Conservation (phyloP, 2,329 filamentous ascomycete species). For the Phyllosticta citriasiana region DNA sequence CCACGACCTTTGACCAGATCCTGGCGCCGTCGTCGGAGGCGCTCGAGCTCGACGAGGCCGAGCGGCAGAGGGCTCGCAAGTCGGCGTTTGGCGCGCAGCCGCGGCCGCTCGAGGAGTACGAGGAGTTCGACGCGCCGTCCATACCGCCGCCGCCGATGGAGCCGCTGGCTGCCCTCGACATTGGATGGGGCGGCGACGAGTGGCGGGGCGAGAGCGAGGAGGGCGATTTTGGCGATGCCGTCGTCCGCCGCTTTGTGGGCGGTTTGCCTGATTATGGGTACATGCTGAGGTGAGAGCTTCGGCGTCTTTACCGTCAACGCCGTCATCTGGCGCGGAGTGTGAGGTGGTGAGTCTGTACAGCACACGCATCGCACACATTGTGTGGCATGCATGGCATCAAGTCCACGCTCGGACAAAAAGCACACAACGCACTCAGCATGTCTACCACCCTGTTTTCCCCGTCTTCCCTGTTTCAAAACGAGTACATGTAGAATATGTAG, state of each 20-base stretch:
- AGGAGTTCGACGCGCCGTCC: not conserved
- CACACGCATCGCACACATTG: no score
- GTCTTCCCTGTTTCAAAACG: no score
- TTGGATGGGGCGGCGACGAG: not conserved
- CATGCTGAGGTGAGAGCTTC: conserved; percentile 18
- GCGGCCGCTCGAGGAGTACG: not conserved
- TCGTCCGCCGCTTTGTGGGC: conserved; percentile 18
- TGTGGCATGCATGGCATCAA: no score
- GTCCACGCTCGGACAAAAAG: no score
- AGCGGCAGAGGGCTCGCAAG: not conserved
- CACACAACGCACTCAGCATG: no score
- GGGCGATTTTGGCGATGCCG: conserved; percentile 17
- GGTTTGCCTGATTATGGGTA: conserved; percentile 24
- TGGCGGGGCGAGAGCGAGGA: not conserved
- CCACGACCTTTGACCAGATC: conserved; percentile 7
- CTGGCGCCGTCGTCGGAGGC: not conserved
- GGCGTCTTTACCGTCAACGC: no score
- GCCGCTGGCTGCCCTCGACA: not conserved
- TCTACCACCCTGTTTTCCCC: no score
- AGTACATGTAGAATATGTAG: no score
- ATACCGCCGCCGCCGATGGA: not conserved
- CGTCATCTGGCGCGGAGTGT: no score
- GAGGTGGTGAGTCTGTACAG: no score
- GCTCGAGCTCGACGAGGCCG: not conserved
- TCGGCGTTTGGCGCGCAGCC: not conserved